phyloP scores from a whole-genome alignment of 1,284 basidiomycete species.

The Singerocomus rubriflavus region DNA sequence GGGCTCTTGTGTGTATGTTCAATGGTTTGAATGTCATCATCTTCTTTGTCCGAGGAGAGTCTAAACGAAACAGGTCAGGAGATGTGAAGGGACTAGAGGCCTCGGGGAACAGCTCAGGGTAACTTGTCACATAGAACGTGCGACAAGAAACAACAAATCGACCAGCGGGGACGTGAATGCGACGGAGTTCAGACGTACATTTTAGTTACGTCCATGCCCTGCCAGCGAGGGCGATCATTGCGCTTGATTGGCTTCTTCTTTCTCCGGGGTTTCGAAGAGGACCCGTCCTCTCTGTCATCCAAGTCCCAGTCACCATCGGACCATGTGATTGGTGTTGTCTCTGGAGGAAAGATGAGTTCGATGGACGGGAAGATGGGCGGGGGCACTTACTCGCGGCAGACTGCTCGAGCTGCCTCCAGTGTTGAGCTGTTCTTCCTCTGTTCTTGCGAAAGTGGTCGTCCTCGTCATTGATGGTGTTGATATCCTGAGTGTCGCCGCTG shows the following conservation, averaged over 20 bases:
- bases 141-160: background rate
- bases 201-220: constrained; percentile 24
- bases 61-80: constrained; percentile 19
- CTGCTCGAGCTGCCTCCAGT: constrained; percentile 57
- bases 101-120: background rate
- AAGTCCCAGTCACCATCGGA: constrained; percentile 21
- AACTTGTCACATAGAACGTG: constrained; percentile 2
- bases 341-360: constrained; percentile 21
- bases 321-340: constrained; percentile 19
- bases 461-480: constrained; percentile 42
- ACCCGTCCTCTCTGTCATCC: constrained; percentile 24
- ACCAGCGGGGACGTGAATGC: background rate
- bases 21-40: constrained; percentile 39
- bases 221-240: constrained; percentile 37
- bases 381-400: constrained; percentile 46
- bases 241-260: constrained; percentile 39
- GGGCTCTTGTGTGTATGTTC: constrained; percentile 29
- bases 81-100: background rate
- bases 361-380: background rate
- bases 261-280: constrained; percentile 34
- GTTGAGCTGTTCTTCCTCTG: constrained; percentile 45
- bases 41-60: constrained; percentile 49
- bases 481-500: constrained; percentile 16
- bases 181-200: constrained; percentile 26
- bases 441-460: constrained; percentile 69